phyloP scores from a whole-genome alignment of 805 yeast species.

The Zygoascus bituminiphila region DNA sequence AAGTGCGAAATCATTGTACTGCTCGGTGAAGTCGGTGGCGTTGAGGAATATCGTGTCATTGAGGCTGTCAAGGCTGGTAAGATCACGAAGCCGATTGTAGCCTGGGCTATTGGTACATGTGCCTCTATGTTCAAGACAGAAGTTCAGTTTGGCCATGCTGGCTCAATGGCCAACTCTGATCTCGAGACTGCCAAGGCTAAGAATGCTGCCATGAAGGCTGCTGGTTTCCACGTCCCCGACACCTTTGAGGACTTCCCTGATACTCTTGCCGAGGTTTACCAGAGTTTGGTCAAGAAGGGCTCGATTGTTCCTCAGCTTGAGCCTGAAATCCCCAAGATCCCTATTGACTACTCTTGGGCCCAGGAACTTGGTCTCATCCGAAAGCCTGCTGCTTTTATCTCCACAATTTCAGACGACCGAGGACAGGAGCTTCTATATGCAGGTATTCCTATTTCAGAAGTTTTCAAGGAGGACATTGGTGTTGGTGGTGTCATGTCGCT shows the following conservation, averaged over 20 bases:
- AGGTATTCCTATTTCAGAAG: conserved; percentile 40
- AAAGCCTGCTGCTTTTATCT: conserved; percentile 41
- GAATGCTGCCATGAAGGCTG: conserved; percentile 74
- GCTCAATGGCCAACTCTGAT: conserved; percentile 63
- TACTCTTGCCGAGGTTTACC: conserved; percentile 52
- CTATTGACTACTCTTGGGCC: conserved; percentile 41
- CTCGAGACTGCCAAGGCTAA: conserved; percentile 60
- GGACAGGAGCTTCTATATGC: conserved; percentile 40
- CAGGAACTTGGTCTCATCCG: conserved; percentile 40
- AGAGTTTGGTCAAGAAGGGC: conserved; percentile 46
- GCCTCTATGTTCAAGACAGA: conserved; percentile 65
- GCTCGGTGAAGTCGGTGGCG: conserved; percentile 66
- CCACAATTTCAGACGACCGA: conserved; percentile 41
- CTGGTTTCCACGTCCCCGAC: conserved; percentile 88
- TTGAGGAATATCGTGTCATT: conserved; percentile 63
- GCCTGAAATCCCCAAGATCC: conserved; percentile 41
- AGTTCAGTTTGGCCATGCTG: conserved; percentile 56
- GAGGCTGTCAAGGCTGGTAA: conserved; percentile 57
- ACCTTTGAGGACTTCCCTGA: conserved; percentile 47
- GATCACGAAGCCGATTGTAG: conserved; percentile 62
- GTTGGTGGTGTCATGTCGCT: conserved; percentile 42
- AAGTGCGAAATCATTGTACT: conserved; percentile 58
- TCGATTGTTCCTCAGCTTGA: conserved; percentile 33
- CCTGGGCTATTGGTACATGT: conserved; percentile 67
- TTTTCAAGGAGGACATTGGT: conserved; percentile 40